Evolutionary conservation across 2,329 filamentous ascomycete species (phyloP).

Genomic region (Botrytis deweyae): DNA sequence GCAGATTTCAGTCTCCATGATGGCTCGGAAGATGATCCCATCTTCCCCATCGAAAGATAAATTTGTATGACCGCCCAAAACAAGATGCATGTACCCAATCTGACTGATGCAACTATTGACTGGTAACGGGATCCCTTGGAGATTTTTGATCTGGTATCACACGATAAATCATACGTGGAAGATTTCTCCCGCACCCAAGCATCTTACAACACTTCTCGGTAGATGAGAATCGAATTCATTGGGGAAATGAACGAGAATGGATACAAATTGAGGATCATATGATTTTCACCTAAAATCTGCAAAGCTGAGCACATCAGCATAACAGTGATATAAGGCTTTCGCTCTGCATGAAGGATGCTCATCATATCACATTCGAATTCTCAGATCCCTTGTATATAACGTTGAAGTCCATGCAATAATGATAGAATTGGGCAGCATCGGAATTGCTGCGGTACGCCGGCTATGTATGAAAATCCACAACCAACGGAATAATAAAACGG

Average conservation of each 20-base stretch:
- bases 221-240: neutral
- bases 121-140: conserved; percentile 14
- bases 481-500: neutral
- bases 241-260: neutral
- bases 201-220: neutral
- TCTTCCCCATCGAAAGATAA: conserved; percentile 7
- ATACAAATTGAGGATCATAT: conserved; percentile 10
- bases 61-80: conserved; percentile 3
- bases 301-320: conserved; percentile 21
- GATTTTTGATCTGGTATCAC: conserved; percentile 28
- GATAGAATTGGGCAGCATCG: neutral
- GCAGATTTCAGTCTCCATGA: neutral
- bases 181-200: conserved; percentile 3
- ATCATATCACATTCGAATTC: conserved; percentile 1
- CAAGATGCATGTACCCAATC: neutral
- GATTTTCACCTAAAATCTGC: conserved; percentile 19
- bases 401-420: conserved; percentile 8
- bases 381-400: conserved; percentile 1
- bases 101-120: neutral
- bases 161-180: conserved; percentile 27
- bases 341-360: conserved; percentile 10
- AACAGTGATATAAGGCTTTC: neutral
- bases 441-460: neutral
- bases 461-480: conserved; percentile 2
- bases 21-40: neutral